Evolutionary conservation across 192 early-diverging fungal genomes (phyloP).

Genomic region (Geranomyces michiganensis): DNA sequence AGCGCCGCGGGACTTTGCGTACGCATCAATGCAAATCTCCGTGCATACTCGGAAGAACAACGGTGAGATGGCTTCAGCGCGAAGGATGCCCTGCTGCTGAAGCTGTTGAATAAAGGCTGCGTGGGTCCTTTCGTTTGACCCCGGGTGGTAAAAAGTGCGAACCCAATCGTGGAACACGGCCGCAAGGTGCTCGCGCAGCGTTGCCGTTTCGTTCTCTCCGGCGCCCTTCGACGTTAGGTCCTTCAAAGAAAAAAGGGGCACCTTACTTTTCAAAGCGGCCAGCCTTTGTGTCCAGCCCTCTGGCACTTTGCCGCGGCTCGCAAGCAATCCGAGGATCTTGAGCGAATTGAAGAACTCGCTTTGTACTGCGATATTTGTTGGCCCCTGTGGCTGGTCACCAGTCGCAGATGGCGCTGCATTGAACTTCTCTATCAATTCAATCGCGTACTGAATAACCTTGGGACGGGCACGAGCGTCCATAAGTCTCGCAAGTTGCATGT

Average conservation of each 20-base stretch:
- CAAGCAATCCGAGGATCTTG: conserved; percentile 71
- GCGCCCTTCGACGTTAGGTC: conserved; percentile 40
- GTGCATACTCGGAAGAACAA: conserved; percentile 91
- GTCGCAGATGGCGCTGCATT: not conserved
- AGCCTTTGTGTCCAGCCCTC: conserved; percentile 51
- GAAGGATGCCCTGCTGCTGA: conserved; percentile 74
- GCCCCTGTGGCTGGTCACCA: conserved; percentile 49
- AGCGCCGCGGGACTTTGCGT: conserved; percentile 49
- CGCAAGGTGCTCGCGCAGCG: conserved; percentile 63
- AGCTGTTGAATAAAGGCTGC: conserved; percentile 68
- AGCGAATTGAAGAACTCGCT: conserved; percentile 66
- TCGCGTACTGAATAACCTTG: conserved; percentile 76
- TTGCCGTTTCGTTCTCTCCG: conserved; percentile 50
- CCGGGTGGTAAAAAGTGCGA: conserved; percentile 68
- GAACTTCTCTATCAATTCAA: conserved; percentile 72
- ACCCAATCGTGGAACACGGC: conserved; percentile 84
- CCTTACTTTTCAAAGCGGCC: conserved; percentile 57
- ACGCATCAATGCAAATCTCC: conserved; percentile 79
- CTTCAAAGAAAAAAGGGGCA: conserved; percentile 37
- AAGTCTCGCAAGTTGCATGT: conserved; percentile 82
- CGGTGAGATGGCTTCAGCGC: conserved; percentile 74
- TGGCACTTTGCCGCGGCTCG: conserved; percentile 64
- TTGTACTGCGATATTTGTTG: conserved; percentile 47
- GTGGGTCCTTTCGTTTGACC: conserved; percentile 72
- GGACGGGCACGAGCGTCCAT: conserved; percentile 73